These are phyloP conservation scores for Aspergillus aculeatinus DNA, from an alignment of 2,329 filamentous ascomycete species.

Conservation along the genomic window DNA sequence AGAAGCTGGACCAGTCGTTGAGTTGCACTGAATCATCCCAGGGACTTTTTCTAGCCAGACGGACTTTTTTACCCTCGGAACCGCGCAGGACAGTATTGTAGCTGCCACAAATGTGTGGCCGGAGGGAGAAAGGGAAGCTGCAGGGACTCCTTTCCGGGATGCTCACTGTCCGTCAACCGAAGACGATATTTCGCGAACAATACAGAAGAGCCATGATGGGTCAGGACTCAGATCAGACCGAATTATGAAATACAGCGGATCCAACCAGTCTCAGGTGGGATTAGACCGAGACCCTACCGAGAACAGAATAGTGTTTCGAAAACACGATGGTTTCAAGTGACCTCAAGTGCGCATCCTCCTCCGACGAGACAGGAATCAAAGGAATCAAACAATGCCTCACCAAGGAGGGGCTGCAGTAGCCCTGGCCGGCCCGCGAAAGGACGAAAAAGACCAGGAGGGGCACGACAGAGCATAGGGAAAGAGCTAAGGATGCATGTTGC, in stretches of 20 bases:
- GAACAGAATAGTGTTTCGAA: slow-evolving; percentile 25
- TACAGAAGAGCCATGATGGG: slow-evolving; percentile 20
- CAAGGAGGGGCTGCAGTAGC: slow-evolving; percentile 16
- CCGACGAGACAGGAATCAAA: slow-evolving; percentile 15
- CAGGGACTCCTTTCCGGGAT: slow-evolving; percentile 30
- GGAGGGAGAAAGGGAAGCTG: slow-evolving; percentile 30
- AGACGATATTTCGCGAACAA: slow-evolving; percentile 16
- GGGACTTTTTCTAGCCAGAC: slow-evolving; percentile 23
- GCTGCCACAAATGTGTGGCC: slow-evolving; percentile 21
- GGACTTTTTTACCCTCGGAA: slow-evolving; percentile 24
- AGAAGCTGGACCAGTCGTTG: slow-evolving; percentile 19
- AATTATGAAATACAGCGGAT: slow-evolving; percentile 19
- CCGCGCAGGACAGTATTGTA: slow-evolving; percentile 21
- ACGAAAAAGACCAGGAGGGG: slow-evolving; percentile 15
- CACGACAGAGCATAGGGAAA: slow-evolving; percentile 8
- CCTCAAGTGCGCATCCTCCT: slow-evolving; percentile 22
- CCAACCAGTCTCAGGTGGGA: slow-evolving; percentile 20
- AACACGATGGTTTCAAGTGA: slow-evolving; percentile 26
- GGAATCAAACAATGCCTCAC: slow-evolving; percentile 13
- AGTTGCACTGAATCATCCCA: slow-evolving; percentile 22
- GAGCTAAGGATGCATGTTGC: slow-evolving; percentile 20
- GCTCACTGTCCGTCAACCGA: slow-evolving; percentile 13
- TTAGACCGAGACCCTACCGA: slow-evolving; percentile 21
- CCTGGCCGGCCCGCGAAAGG: slow-evolving; percentile 15
- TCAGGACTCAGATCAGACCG: slow-evolving; percentile 16